phyloP scores from a whole-genome alignment of 495 filamentous ascomycete genomes.

The Tuber microsphaerosporum region DNA sequence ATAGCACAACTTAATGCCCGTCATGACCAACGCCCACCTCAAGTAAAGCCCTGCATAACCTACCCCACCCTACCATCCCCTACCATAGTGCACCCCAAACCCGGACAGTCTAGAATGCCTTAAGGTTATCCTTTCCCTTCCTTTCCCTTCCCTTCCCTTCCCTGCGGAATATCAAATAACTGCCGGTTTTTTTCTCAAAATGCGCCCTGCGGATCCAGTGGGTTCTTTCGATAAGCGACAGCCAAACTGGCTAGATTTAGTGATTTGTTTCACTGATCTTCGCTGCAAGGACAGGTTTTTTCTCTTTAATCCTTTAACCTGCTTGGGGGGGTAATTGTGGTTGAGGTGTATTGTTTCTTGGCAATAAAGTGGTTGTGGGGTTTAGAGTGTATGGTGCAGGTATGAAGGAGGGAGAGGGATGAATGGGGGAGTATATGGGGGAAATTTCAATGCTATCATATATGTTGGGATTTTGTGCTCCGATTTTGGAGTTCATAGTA shows the following conservation, averaged over 20 bases:
- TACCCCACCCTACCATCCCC: neutral
- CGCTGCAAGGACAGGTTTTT: neutral
- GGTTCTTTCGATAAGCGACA: neutral
- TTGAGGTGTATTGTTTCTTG: neutral
- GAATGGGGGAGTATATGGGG: neutral
- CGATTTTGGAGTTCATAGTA: neutral
- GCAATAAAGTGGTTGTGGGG: neutral
- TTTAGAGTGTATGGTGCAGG: neutral
- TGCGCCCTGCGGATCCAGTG: neutral
- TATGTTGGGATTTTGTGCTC: neutral
- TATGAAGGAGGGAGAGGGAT: neutral
- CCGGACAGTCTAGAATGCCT: neutral
- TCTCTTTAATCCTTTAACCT: neutral
- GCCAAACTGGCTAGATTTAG: neutral
- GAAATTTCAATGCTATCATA: neutral
- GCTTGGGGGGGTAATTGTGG: neutral
- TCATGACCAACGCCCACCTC: too few relatives aligned
- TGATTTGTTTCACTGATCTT: neutral
- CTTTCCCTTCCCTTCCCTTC: slow-evolving; percentile 1
- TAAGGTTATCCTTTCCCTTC: neutral
- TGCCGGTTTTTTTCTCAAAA: neutral
- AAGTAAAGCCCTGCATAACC: neutral
- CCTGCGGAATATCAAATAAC: neutral
- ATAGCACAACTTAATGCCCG: neutral
- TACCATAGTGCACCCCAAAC: too few relatives aligned